These are phyloP conservation scores for Tuber aestivum DNA, from an alignment of 495 filamentous ascomycete species.

Conservation along the genomic window DNA sequence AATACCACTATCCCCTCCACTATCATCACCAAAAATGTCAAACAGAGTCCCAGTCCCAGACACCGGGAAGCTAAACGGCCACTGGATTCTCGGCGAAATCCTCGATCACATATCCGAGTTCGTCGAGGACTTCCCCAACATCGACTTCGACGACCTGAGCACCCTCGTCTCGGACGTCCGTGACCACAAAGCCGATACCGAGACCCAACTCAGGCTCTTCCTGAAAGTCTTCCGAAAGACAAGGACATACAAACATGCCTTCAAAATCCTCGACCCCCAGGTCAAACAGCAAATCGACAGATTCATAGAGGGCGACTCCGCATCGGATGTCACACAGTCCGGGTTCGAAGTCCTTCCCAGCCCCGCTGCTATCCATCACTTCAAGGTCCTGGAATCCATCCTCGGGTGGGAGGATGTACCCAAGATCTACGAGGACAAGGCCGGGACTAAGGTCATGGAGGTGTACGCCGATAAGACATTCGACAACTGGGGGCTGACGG, in stretches of 20 bases:
- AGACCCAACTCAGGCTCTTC: neutral
- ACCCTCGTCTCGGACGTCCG: neutral
- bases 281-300: neutral
- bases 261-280: neutral
- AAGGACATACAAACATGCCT: neutral
- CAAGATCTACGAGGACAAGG: constrained; percentile 21
- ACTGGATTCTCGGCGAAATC: constrained; percentile 9
- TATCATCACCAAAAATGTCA: neutral
- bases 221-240: constrained; percentile 8
- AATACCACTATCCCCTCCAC: neutral
- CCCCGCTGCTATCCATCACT: constrained; percentile 11
- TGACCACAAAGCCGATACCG: neutral
- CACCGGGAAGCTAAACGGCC: neutral
- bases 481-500: constrained; percentile 50
- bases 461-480: constrained; percentile 39
- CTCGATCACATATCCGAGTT: constrained; percentile 1
- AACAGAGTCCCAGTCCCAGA: constrained; percentile 4
- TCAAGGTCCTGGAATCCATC: constrained; percentile 7
- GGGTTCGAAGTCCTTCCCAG: constrained; percentile 16
- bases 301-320: constrained; percentile 24
- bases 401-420: neutral
- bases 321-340: constrained; percentile 19
- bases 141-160: neutral
- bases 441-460: constrained; percentile 21
- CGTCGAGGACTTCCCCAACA: neutral